Evolutionary conservation across 2,329 filamentous ascomycete species (phyloP), one percentile per base, ranked within the genome.

Genomic region (Trichoderma polysporum): DNA sequence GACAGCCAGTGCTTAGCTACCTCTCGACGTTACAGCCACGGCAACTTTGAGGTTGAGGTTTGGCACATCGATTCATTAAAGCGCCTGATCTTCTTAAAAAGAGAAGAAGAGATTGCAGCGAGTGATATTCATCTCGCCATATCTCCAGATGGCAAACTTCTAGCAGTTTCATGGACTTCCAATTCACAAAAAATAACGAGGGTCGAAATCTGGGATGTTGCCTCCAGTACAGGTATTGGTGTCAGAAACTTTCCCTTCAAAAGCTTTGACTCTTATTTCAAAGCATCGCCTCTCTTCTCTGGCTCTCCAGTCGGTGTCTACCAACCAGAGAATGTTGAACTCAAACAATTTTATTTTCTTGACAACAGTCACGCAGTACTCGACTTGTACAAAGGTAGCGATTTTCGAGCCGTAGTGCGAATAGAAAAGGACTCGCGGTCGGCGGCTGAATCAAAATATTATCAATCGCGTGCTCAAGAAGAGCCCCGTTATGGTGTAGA

Each of bases 181-280:
- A 7, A 8, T 9, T 3, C 4, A 19, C 6, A 3, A 41, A 0
- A n/a, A 2, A 9, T 2, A 41, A n/a, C 5, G 2, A n/a, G 10
- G 19, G 17, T 41, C 6, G 17, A 41, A 9, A 3, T 41, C 10
- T 41, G 37, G 37, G 37, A 41, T 41, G 19, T 19, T 9, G 37
- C 37, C 37, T 41, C 37, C 19, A n/a, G n/a, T n/a, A n/a, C n/a
- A n/a, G n/a, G n/a, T n/a, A n/a, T n/a, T n/a, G n/a, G n/a, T n/a
- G n/a, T n/a, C n/a, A n/a, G n/a, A n/a, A n/a, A n/a, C n/a, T n/a
- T n/a, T n/a, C n/a, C n/a, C 17, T 41, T 41, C 37, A 8, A 41
- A 6, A 19, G 10, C 37, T 9, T n/a, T 8, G 17, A 41, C 19
- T 8, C 17, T 12, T 41, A 41, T n/a, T 19, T 41, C 10, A 39